These are phyloP conservation scores for Trichoderma koningii DNA, from an alignment of 2,329 filamentous ascomycete genomes.

Conservation along the genomic window DNA sequence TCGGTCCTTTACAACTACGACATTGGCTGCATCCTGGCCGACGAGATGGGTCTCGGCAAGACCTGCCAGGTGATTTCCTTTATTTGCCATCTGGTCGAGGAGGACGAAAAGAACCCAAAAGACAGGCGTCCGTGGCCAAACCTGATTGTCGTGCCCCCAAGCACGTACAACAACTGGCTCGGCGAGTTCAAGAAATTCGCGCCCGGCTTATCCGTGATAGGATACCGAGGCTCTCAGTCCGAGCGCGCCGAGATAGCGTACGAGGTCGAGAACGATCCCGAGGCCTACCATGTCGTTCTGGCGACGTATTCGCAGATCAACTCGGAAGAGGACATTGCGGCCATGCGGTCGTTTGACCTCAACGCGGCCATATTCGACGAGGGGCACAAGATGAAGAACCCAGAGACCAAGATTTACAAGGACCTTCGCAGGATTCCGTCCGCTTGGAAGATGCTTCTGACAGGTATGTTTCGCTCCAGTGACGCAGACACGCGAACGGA, in stretches of 20 bases:
- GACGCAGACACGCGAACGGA: too few relatives aligned
- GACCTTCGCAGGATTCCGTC: conserved; percentile 76
- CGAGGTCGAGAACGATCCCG: conserved; percentile 63
- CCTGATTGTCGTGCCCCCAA: conserved; percentile 87
- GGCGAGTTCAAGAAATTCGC: conserved; percentile 88
- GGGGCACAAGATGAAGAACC: conserved; percentile 90
- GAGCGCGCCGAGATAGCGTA: conserved; percentile 70
- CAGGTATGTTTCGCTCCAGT: conserved; percentile 35
- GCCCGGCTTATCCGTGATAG: conserved; percentile 72
- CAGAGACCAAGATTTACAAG: conserved; percentile 76
- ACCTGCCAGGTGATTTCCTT: conserved; percentile 96
- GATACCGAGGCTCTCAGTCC: conserved; percentile 64
- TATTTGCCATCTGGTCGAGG: conserved; percentile 77
- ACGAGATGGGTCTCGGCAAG: conserved; percentile 97
- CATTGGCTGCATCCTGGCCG: conserved; percentile 87
- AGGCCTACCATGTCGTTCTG: conserved; percentile 64
- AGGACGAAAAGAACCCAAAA: conserved; percentile 44
- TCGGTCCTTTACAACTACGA: conserved; percentile 76
- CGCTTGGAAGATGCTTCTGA: conserved; percentile 79
- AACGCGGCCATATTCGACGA: conserved; percentile 81
- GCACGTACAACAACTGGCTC: conserved; percentile 94
- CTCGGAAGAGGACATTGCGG: conserved; percentile 52
- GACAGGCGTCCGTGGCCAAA: conserved; percentile 63
- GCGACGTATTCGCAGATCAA: conserved; percentile 63
- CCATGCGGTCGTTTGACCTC: conserved; percentile 51